These are phyloP conservation scores for Amanita muscaria DNA, from an alignment of 768 basidiomycete species.

Conservation along the genomic window DNA sequence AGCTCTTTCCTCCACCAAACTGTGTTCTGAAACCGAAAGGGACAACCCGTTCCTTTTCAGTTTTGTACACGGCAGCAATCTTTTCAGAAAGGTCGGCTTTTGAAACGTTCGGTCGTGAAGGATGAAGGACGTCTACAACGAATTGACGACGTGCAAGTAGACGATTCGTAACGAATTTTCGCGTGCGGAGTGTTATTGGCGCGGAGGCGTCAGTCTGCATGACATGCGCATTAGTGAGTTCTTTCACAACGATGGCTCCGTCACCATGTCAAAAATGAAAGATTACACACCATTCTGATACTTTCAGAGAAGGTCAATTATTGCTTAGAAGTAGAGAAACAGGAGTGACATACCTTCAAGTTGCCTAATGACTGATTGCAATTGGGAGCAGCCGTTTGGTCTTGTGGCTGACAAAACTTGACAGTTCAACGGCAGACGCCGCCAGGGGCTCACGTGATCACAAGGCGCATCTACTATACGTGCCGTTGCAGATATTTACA, in stretches of 20 bases:
- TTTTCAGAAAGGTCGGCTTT: slow-evolving; percentile 88
- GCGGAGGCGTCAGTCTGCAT: slow-evolving; percentile 67
- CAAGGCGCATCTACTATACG: not conserved
- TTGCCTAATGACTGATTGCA: slow-evolving; percentile 21
- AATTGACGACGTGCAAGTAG: slow-evolving; percentile 95
- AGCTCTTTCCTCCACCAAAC: slow-evolving; percentile 97
- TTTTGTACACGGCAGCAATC: slow-evolving; percentile 88
- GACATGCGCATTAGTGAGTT: slow-evolving; percentile 4
- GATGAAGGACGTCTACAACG: slow-evolving; percentile 90
- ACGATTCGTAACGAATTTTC: slow-evolving; percentile 99
- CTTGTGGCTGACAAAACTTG: slow-evolving; percentile 33
- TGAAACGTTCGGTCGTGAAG: slow-evolving; percentile 90
- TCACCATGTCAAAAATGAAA: too few relatives aligned
- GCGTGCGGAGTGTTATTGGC: slow-evolving; percentile 92
- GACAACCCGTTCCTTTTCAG: slow-evolving; percentile 83
- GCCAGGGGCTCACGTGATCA: slow-evolving; percentile 13
- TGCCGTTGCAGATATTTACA: too few relatives aligned
- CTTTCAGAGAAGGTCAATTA: slow-evolving; percentile 4
- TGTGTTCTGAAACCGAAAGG: slow-evolving; percentile 92
- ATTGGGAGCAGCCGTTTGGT: slow-evolving; percentile 11
- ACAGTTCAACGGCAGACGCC: slow-evolving; percentile 38
- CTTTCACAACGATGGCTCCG: not conserved
- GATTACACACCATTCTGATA: slow-evolving; percentile 31
- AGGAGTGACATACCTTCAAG: slow-evolving; percentile 6
- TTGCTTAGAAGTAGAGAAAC: slow-evolving; percentile 2